Base-by-base conservation (phyloP, 208 protist species). In the Acanthamoeba triangularis region DNA sequence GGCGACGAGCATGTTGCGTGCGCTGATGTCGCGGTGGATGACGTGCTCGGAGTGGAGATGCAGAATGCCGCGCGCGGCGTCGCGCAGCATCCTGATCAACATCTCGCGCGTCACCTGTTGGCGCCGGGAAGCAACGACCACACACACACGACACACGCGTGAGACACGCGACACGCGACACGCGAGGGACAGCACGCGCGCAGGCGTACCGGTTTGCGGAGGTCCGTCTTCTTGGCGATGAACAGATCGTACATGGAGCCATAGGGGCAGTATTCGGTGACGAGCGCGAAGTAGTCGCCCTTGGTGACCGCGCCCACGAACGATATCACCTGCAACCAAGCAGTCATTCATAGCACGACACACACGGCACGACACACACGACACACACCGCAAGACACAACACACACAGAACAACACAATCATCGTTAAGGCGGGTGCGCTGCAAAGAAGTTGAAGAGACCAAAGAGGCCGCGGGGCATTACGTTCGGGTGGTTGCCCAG, bases 401-500 rank as follows among this genome's bases (percentile, higher is more conserved):
- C 44, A 47, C 37, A 7, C 44, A 47, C n/a, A n/a, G n/a, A n/a
- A n/a, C n/a, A n/a, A n/a, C n/a, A n/a, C n/a, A n/a, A n/a, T n/a
- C n/a, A n/a, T n/a, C n/a, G n/a, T 47, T 47, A 7, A 47, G 44
- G 44, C 44, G 44, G 44, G 44, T 47, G 44, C 44, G 44, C 44
- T 47, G 2, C 44, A 47, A 47, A 11, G 10, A 3, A 41, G 44
- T n/a, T n/a, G n/a, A n/a, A 47, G 44, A 3, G 44, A 47, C 4
- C 4, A 7, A 47, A 47, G 44, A 47, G 44, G 44, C 44, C 44
- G 7, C 44, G 44, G 44, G 2, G 44, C 44, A 47, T 13, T 47
- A 47, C 44, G 85, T 92, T 92, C 7, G 85, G 85, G 35, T 92
- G 85, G 33, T 92, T 92, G 56, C 85, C 85, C 30, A 92, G 85